Percentiles rank a stretch among this genome's conserved stretches.
Conservation (phyloP, 345 rosid genomes). For the Orychophragmus violaceus region DNA sequence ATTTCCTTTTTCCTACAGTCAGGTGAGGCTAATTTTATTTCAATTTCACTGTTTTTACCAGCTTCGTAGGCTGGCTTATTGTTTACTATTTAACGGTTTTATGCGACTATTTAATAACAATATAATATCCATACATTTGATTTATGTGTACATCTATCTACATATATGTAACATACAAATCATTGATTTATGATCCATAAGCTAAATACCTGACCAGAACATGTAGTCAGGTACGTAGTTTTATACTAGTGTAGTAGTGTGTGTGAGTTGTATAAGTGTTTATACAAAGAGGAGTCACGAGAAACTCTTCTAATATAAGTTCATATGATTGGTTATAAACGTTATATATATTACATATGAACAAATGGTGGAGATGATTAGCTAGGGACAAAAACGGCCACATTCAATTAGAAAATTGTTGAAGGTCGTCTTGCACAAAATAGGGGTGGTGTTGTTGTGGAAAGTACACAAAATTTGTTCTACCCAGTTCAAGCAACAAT, state of each 20-base stretch:
- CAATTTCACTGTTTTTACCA: background rate
- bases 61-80: background rate
- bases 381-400: background rate
- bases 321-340: conserved; percentile 3
- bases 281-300: background rate
- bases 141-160: background rate
- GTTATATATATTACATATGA: background rate
- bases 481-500: conserved; percentile 27
- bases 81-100: background rate
- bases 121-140: background rate
- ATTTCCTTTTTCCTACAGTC: conserved; percentile 6
- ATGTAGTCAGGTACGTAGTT: background rate
- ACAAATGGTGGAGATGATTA: background rate
- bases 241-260: background rate
- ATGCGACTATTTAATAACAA: background rate
- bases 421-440: conserved; percentile 32
- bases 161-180: background rate
- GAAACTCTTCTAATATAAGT: background rate
- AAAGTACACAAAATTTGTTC: conserved; percentile 31
- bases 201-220: background rate
- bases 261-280: background rate
- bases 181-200: background rate
- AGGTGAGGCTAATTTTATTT: background rate
- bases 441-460: conserved; percentile 19
- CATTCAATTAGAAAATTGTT: background rate